These are phyloP conservation scores for Puccinia triticina DNA, from an alignment of 1,284 basidiomycete genomes.

Conservation along the genomic window DNA sequence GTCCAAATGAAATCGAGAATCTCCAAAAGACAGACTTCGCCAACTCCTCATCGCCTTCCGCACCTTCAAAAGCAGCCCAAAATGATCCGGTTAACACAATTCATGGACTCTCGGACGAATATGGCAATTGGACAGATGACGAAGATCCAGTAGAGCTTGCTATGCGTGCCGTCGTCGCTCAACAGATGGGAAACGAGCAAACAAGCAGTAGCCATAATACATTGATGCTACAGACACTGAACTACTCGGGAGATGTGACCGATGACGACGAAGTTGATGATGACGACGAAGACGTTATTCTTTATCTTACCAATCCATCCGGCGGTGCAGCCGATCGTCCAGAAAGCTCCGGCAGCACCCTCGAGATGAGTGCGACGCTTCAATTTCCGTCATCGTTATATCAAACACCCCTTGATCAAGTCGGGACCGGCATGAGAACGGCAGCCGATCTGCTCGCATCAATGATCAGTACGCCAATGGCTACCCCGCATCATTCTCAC, in stretches of 20 bases:
- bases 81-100: background rate
- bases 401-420: background rate
- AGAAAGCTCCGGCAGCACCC: background rate
- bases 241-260: conserved; percentile 4
- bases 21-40: background rate
- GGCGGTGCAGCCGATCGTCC: background rate
- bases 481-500: background rate
- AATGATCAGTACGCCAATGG: conserved; percentile 7
- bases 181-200: conserved; percentile 30
- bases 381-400: background rate
- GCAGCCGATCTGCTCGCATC: conserved; percentile 47
- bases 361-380: background rate
- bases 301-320: conserved; percentile 7
- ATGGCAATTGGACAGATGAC: conserved; percentile 25
- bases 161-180: conserved; percentile 49
- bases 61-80: background rate
- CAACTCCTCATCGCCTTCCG: background rate
- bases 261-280: conserved; percentile 28
- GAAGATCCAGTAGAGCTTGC: conserved; percentile 47
- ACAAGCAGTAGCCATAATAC: conserved; percentile 1
- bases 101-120: background rate
- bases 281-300: conserved; percentile 34
- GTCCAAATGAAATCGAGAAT: background rate
- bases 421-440: conserved; percentile 18
- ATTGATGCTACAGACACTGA: background rate